Evolutionary conservation across 1,284 basidiomycete species (phyloP), one percentile per base, ranked within the genome.

Genomic region (Coniophora puteana): DNA sequence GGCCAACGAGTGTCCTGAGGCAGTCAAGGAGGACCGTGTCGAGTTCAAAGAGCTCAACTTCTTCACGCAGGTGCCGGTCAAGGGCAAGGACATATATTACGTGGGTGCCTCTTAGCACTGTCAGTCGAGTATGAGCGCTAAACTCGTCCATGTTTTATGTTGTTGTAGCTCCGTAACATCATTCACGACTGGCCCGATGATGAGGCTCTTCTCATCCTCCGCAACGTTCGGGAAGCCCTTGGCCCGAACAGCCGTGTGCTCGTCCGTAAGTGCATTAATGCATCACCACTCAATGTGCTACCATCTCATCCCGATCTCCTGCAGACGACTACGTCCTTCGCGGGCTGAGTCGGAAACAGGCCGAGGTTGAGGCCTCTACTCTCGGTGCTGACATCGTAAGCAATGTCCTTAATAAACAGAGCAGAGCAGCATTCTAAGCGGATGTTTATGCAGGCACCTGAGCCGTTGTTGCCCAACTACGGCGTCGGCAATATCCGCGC

Each of bases 391-490:
- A 31, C 13, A 26, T 45, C 36, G 59, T 62, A 16, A 7, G 6
- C 20, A 25, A 4, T 8, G 2, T 24, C n/a, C 14, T n/a, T n/a
- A n/a, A n/a, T n/a, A n/a, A n/a, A n/a, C n/a, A n/a, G n/a, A n/a
- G n/a, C 8, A 5, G 8, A 10, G 13, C 8, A 8, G 7, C 6
- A 21, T 14, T 35, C 8, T 20, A 8, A 18, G 33, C 8, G n/a
- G 4, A 25, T n/a, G 5, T 20, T 3, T 41, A 35, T 28, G 18
- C 45, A 63, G 61, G 63, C 63, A 1, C 62, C 65, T 20, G 53
- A 59, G 37, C 63, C 62, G 4, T 43, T 65, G 20, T 47, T 66
- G 23, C 54, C 65, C 8, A 65, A 66, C 48, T 66, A 56, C 36
- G 62, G 65, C 21, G 57, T 54, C 4, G 63, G 63, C 8, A 51